These are phyloP conservation scores for Metrosideros polymorpha DNA, from an alignment of 441 rosid genomes.

Conservation along the genomic window DNA sequence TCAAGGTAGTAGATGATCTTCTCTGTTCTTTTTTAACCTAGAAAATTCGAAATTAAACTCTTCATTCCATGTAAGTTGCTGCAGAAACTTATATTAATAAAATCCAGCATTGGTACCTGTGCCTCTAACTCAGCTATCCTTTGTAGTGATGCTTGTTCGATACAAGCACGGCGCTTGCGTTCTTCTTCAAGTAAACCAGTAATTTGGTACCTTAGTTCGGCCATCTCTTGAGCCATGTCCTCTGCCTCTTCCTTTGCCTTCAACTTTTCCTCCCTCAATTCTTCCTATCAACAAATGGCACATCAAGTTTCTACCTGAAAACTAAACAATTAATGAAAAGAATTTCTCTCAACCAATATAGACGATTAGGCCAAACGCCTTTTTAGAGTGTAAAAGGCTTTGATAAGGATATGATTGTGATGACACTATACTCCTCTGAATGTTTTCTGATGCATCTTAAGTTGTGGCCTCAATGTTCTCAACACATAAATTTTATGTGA, in stretches of 20 bases:
- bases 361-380: not conserved
- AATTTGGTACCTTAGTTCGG: constrained; percentile 82
- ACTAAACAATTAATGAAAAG: not conserved
- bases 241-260: constrained; percentile 88
- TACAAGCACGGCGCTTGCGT: constrained; percentile 65
- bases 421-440: not conserved
- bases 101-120: constrained; percentile 31
- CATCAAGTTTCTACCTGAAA: not conserved
- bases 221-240: constrained; percentile 92
- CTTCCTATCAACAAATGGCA: constrained; percentile 39
- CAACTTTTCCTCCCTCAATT: constrained; percentile 56
- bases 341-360: not conserved
- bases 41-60: constrained; percentile 1
- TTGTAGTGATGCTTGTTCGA: constrained; percentile 71
- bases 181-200: constrained; percentile 80
- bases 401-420: not conserved
- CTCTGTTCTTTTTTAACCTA: constrained; percentile 43
- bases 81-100: not conserved
- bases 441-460: not conserved
- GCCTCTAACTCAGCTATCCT: constrained; percentile 85
- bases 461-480: not conserved
- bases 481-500: not conserved
- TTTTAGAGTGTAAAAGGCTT: not conserved
- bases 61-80: not conserved
- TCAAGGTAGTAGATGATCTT: constrained; percentile 8